Percentiles rank a stretch among this genome's conserved stretches.
Conservation (phyloP, 2,329 filamentous ascomycete genomes). For the Arthrobotrys megalospora region DNA sequence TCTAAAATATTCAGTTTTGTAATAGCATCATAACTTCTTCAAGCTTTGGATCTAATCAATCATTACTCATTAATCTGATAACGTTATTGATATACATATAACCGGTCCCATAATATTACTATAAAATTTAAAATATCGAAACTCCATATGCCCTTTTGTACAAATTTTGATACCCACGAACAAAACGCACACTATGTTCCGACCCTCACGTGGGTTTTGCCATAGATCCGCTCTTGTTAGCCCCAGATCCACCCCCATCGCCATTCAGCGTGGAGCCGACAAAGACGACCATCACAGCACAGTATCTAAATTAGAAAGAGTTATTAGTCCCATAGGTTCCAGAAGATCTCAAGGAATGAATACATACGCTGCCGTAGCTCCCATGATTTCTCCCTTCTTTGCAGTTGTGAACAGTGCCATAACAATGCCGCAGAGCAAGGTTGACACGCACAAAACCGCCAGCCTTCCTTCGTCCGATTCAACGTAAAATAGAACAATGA, state of each 20-base stretch:
- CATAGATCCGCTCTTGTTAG: slow-evolving; percentile 5
- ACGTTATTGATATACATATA: neutral
- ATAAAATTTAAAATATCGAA: neutral
- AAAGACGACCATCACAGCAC: slow-evolving; percentile 58
- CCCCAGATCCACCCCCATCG: neutral
- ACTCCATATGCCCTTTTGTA: neutral
- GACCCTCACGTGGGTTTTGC: neutral
- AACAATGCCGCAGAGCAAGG: slow-evolving; percentile 46
- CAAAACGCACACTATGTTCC: neutral
- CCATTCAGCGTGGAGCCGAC: slow-evolving; percentile 50
- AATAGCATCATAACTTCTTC: no score
- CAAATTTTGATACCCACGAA: neutral
- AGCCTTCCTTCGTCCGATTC: slow-evolving; percentile 18
- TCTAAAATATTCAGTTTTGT: neutral
- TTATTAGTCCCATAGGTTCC: neutral
- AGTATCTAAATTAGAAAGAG: slow-evolving; percentile 32
- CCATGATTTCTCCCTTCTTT: slow-evolving; percentile 58
- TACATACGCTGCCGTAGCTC: slow-evolving; percentile 58
- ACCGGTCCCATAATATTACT: neutral
- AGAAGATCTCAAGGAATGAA: neutral
- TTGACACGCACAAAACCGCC: slow-evolving; percentile 45
- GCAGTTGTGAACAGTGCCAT: slow-evolving; percentile 58
- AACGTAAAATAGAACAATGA: slow-evolving; percentile 45
- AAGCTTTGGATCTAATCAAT: neutral
- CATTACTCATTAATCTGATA: neutral